Evolutionary conservation across 2,329 filamentous ascomycete genomes (phyloP).

Genomic region (Colletotrichum karsti): DNA sequence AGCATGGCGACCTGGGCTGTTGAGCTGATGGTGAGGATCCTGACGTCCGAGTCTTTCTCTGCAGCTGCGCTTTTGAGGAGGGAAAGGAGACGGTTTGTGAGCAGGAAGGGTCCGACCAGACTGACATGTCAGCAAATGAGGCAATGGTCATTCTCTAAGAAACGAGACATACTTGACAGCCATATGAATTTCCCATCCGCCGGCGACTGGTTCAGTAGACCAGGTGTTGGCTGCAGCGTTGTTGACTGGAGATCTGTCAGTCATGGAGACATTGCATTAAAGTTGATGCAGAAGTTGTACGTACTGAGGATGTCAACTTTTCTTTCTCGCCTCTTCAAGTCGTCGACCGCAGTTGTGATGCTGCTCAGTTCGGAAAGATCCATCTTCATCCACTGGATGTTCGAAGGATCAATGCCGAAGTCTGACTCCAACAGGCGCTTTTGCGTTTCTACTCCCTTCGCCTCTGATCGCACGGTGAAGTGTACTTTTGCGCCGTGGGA

Average conservation of each 20-base stretch:
- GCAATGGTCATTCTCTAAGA: background rate
- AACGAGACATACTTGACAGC: slow-evolving; percentile 29
- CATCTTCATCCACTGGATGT: slow-evolving; percentile 32
- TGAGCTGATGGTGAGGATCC: slow-evolving; percentile 33
- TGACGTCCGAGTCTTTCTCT: slow-evolving; percentile 31
- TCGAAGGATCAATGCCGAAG: slow-evolving; percentile 2
- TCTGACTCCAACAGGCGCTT: background rate
- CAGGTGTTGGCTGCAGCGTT: slow-evolving; percentile 28
- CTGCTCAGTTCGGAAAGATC: slow-evolving; percentile 32
- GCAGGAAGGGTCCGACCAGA: slow-evolving; percentile 33
- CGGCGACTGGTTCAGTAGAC: slow-evolving; percentile 3
- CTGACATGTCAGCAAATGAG: slow-evolving; percentile 19
- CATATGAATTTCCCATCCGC: slow-evolving; percentile 35
- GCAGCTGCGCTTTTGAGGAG: slow-evolving; percentile 32
- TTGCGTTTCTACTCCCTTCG: slow-evolving; percentile 21
- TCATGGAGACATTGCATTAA: background rate
- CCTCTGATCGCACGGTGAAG: slow-evolving; percentile 31
- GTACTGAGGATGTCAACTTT: slow-evolving; percentile 35
- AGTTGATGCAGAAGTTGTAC: background rate
- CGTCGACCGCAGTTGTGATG: slow-evolving; percentile 25
- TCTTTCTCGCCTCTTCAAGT: slow-evolving; percentile 27
- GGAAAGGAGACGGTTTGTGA: slow-evolving; percentile 36
- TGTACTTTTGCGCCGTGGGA: slow-evolving; percentile 36
- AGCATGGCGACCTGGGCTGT: slow-evolving; percentile 21
- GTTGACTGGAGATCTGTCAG: slow-evolving; percentile 32